Base-by-base conservation (phyloP, 306 rosid species). In the Pterocarpus macrocarpus region DNA sequence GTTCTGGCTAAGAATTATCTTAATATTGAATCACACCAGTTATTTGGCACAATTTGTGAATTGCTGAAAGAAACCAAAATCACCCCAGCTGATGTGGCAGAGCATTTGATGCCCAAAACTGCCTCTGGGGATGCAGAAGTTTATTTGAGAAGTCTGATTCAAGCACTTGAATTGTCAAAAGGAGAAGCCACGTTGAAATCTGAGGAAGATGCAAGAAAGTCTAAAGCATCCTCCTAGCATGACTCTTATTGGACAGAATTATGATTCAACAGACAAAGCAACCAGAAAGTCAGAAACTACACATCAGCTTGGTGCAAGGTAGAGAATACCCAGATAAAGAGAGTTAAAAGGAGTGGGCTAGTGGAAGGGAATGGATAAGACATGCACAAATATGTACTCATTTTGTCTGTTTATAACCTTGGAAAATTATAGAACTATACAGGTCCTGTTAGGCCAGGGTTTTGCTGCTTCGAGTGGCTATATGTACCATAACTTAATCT, bases 61-160 rank as follows among this genome's bases (percentile, higher is more conserved):
- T 10, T 89, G 87, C 71, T 90, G n/a, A 71, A 64, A 75, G 88
- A 87, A 12, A 36, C 58, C 2, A 58, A 87, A 2, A 88, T 85
- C 69, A 85, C 90, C 0, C 98, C 98, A 16, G 98, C 98, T 15
- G 98, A 94, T 32, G 94, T 94, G n/a, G 97, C 97, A 0, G 95
- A 94, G 78, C 89, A 92, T 81, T 71, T 94, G 84, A 92, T 91
- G 97, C 95, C 97, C 32, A 92, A 90, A 82, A 38, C 61, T 39
- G 71, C 84, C 63, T 39, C 53, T 38, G 82, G 64, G 69, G 85
- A 84, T 33, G 77, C 73, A 38, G 88, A 83, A 2, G 2, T 59
- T 34, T 78, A 85, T 35, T 79, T 92, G 65, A 64, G 53, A 34
- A 77, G 70, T 70, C 43, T 94, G 78, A 81, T 94, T 41, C 74